Evolutionary conservation across 2,329 filamentous ascomycete genomes (phyloP).

Genomic region (Fusarium neocosmosporiellum): DNA sequence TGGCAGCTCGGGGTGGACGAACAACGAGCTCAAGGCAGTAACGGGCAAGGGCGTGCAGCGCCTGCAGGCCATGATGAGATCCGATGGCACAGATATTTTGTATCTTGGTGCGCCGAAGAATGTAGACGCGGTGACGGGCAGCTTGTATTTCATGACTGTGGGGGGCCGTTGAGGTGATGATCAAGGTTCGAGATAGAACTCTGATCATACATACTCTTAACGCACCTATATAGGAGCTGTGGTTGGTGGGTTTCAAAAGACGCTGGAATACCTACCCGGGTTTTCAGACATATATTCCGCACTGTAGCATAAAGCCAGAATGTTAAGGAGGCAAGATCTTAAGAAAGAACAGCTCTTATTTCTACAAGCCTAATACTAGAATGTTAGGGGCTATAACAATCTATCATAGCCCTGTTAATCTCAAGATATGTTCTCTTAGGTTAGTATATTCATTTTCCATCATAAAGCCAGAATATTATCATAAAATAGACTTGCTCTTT

Average conservation of each 20-base stretch:
- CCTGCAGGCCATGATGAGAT: slow-evolving; percentile 18
- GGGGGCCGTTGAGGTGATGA: background rate
- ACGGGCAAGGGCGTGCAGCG: slow-evolving; percentile 20
- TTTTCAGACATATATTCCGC: no score
- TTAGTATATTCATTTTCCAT: no score
- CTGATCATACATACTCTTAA: background rate
- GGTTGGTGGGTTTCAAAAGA: background rate
- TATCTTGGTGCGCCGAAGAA: slow-evolving; percentile 23
- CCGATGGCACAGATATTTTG: slow-evolving; percentile 21
- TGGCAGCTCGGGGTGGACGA: slow-evolving; percentile 7
- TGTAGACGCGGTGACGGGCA: slow-evolving; percentile 23
- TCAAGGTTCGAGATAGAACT: background rate
- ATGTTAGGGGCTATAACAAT: no score
- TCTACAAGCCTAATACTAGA: no score
- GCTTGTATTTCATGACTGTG: slow-evolving; percentile 19
- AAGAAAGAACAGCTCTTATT: no score
- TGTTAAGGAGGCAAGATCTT: no score
- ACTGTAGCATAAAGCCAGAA: no score
- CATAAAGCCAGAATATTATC: no score
- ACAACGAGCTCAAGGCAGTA: slow-evolving; percentile 12
- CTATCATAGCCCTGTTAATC: no score
- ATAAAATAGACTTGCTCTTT: no score
- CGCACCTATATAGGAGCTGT: background rate
- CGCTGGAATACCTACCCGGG: no score
- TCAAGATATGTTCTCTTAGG: no score